Evolutionary conservation across 139 green algal genomes (phyloP).

Genomic region (Yamagishiella unicocca): DNA sequence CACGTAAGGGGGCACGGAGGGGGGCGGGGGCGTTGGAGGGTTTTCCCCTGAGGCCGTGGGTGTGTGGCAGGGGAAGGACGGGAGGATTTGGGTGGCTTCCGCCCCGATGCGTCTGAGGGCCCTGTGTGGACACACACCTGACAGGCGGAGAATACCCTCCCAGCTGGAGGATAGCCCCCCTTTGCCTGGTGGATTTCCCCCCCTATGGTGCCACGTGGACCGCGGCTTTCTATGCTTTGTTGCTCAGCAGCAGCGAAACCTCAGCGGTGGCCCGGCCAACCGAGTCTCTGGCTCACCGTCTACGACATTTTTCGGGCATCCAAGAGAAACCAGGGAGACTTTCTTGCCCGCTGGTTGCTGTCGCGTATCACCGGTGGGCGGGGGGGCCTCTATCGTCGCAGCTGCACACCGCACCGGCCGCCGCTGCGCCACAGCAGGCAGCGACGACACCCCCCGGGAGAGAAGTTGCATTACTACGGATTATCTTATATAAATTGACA

Average conservation of each 20-base stretch:
- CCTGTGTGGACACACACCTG: too few relatives aligned
- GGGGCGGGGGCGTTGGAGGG: too few relatives aligned
- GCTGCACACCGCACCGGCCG: neutral
- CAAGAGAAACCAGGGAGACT: slow-evolving; percentile 82
- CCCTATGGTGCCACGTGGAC: too few relatives aligned
- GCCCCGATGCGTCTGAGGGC: too few relatives aligned
- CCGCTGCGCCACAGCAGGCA: neutral
- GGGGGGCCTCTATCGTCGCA: neutral
- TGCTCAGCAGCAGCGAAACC: neutral
- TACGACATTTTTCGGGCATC: slow-evolving; percentile 93
- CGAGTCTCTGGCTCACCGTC: slow-evolving; percentile 68
- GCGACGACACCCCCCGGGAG: neutral
- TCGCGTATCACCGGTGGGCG: neutral
- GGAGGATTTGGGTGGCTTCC: neutral
- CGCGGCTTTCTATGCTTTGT: neutral
- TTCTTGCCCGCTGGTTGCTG: slow-evolving; percentile 46
- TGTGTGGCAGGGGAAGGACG: neutral
- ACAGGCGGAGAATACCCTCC: too few relatives aligned
- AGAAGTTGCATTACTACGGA: neutral
- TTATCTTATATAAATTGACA: neutral
- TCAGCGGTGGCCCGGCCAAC: neutral
- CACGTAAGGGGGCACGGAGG: too few relatives aligned
- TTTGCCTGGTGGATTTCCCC: too few relatives aligned
- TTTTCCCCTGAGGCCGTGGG: too few relatives aligned
- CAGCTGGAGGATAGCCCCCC: too few relatives aligned